Conservation (phyloP, 805 yeast genomes). For the Kodamaea laetipori region DNA sequence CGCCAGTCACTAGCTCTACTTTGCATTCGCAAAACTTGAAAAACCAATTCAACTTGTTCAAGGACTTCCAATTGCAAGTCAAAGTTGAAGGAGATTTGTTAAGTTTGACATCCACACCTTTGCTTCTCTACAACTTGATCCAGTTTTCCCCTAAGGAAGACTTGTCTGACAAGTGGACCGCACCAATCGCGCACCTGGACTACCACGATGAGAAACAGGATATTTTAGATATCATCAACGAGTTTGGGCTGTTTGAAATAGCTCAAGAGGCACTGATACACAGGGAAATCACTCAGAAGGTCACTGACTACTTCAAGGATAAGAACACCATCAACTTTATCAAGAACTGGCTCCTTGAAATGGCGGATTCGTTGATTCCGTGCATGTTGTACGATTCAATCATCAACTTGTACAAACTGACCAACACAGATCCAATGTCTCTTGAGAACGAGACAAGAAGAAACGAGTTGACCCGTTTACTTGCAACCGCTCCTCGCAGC, state of each 20-base stretch:
- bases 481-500: slow-evolving; percentile 41
- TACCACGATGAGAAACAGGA: slow-evolving; percentile 40
- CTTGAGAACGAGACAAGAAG: slow-evolving; percentile 17
- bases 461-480: slow-evolving; percentile 25
- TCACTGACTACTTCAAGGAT: slow-evolving; percentile 16
- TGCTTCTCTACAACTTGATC: slow-evolving; percentile 28
- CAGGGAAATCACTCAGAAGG: slow-evolving; percentile 21
- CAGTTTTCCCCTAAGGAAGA: slow-evolving; percentile 11
- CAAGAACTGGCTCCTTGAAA: slow-evolving; percentile 44
- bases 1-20: slow-evolving; percentile 34
- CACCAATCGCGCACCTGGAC: slow-evolving; percentile 33
- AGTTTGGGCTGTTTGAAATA: slow-evolving; percentile 17
- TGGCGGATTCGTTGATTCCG: slow-evolving; percentile 44
- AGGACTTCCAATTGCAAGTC: slow-evolving; percentile 43
- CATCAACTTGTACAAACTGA: slow-evolving; percentile 21
- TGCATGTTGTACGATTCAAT: slow-evolving; percentile 41
- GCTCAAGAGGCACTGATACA: slow-evolving; percentile 27
- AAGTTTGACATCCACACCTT: slow-evolving; percentile 35
- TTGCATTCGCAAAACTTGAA: slow-evolving; percentile 40
- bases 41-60: slow-evolving; percentile 39
- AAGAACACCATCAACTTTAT: slow-evolving; percentile 30
- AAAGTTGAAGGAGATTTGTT: slow-evolving; percentile 20
- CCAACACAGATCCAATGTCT: slow-evolving; percentile 7
- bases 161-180: slow-evolving; percentile 24
- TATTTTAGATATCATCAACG: slow-evolving; percentile 25